Evolutionary conservation across 257 asterid genomes (phyloP).

Genomic region (Salvia hispanica): DNA sequence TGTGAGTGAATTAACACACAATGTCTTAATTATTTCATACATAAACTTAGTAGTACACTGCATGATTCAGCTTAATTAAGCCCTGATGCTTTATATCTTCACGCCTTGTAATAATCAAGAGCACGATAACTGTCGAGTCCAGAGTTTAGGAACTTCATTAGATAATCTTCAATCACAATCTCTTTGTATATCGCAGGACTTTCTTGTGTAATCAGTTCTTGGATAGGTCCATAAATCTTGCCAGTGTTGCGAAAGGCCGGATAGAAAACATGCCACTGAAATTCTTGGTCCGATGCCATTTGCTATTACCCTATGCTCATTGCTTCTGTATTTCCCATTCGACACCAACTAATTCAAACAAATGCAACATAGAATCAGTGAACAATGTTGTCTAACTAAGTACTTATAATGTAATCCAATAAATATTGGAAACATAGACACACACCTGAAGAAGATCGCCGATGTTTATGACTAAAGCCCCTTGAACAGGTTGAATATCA

Average conservation of each 20-base stretch:
- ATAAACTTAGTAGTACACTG: no score
- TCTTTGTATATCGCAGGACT: constrained; percentile 45
- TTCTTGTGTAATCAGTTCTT: constrained; percentile 46
- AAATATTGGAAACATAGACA: no score
- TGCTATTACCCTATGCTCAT: constrained; percentile 44
- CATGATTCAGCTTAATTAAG: no score
- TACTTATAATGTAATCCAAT: no score
- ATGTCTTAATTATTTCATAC: no score
- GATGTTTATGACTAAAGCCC: constrained; percentile 40
- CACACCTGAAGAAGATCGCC: constrained; percentile 50
- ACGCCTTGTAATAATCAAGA: constrained; percentile 43
- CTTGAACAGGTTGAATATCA: constrained; percentile 39
- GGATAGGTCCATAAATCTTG: constrained; percentile 43
- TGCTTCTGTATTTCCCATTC: constrained; percentile 46
- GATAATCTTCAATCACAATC: constrained; percentile 35
- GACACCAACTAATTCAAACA: constrained; percentile 37
- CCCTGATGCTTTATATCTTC: not conserved
- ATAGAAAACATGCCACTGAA: constrained; percentile 49
- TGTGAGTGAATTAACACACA: no score
- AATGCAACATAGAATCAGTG: not conserved
- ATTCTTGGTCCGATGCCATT: constrained; percentile 45
- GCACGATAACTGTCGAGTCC: constrained; percentile 40
- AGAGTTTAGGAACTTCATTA: constrained; percentile 16
- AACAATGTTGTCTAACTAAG: no score
- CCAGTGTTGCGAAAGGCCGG: not conserved